A percentile compares a stretch with the other conserved stretches of the same genome.
These are phyloP conservation scores for Penicillium cataractarum DNA, from an alignment of 495 filamentous ascomycete species.

Conservation along the genomic window DNA sequence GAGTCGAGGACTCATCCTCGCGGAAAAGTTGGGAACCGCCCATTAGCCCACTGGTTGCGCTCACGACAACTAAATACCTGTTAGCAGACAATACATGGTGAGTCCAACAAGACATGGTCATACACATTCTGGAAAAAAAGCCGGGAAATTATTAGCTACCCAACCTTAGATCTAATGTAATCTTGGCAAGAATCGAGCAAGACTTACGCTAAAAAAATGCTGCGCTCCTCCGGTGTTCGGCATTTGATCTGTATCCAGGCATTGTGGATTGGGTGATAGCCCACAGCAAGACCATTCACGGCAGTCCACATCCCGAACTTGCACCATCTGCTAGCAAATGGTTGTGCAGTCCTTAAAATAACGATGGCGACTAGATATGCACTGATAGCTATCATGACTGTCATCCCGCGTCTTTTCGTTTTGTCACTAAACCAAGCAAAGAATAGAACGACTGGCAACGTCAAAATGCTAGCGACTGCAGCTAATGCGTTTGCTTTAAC, in stretches of 20 bases:
- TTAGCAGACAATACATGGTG: conserved; percentile 6
- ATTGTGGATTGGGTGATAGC: conserved; percentile 43
- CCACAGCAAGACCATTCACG: conserved; percentile 35
- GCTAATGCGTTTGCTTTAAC: conserved; percentile 38
- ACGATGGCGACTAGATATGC: conserved; percentile 30
- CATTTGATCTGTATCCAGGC: conserved; percentile 42
- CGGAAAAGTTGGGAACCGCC: conserved; percentile 39
- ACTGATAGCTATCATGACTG: conserved; percentile 29
- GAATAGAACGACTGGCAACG: conserved; percentile 36
- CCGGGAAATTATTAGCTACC: background rate
- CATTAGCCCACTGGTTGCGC: conserved; percentile 34
- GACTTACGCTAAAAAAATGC: conserved; percentile 37
- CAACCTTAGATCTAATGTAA: too few relatives aligned
- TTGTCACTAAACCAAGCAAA: conserved; percentile 36
- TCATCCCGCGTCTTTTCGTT: conserved; percentile 24
- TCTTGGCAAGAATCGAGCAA: too few relatives aligned
- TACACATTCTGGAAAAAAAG: conserved; percentile 32
- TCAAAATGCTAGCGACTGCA: conserved; percentile 36
- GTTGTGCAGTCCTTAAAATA: conserved; percentile 17
- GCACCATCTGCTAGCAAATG: conserved; percentile 26
- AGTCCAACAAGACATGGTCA: background rate
- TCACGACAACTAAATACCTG: conserved; percentile 29
- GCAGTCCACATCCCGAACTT: conserved; percentile 36
- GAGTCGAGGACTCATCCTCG: conserved; percentile 21
- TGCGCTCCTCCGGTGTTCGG: conserved; percentile 28